phyloP scores from a whole-genome alignment of 257 asterid genomes.

The Nicotiana noctiflora region DNA sequence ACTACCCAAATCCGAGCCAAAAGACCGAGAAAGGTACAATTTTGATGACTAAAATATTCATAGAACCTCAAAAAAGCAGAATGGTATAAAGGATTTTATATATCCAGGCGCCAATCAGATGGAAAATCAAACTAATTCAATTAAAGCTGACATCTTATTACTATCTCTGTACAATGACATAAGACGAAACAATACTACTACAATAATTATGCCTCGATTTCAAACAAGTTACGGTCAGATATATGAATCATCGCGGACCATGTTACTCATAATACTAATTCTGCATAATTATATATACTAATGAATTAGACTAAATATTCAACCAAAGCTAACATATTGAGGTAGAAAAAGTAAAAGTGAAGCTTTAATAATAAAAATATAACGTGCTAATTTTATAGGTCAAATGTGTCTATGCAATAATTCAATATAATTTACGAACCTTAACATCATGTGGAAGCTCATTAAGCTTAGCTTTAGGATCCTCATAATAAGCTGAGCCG shows the following conservation, averaged over 20 bases:
- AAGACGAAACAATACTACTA: neutral
- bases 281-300: neutral
- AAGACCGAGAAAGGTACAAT: slow-evolving; percentile 36
- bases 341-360: neutral
- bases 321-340: neutral
- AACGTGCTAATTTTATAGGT: neutral
- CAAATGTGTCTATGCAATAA: neutral
- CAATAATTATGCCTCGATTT: neutral
- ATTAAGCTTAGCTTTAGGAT: slow-evolving; percentile 55
- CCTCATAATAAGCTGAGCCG: slow-evolving; percentile 69
- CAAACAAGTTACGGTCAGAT: neutral
- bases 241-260: neutral
- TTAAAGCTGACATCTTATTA: neutral
- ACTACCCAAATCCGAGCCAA: slow-evolving; percentile 46
- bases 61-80: neutral
- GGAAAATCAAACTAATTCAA: neutral
- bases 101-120: neutral
- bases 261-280: neutral
- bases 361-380: neutral
- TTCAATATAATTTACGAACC: slow-evolving; percentile 31
- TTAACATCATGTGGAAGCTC: slow-evolving; percentile 69
- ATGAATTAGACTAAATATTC: neutral
- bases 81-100: neutral
- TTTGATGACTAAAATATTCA: neutral
- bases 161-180: neutral